Conservation (phyloP, 768 basidiomycete species). For the Hydnum rufescens region DNA sequence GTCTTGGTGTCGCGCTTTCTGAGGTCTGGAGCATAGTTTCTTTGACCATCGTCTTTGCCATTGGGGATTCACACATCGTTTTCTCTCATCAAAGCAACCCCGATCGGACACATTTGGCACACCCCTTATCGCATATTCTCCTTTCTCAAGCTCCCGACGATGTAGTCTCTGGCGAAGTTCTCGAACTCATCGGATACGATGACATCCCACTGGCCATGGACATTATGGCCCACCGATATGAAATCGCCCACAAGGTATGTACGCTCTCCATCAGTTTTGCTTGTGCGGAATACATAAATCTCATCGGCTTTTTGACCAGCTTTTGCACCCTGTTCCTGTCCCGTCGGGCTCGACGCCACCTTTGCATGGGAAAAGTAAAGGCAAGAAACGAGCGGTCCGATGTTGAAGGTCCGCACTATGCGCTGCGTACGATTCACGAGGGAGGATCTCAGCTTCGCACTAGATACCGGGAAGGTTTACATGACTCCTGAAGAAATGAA, state of each 20-base stretch:
- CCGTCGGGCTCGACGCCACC: background rate
- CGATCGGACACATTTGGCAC: background rate
- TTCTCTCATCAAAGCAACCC: background rate
- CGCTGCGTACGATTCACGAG: too few relatives aligned
- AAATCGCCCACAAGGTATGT: conserved; percentile 31
- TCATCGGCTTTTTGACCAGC: background rate
- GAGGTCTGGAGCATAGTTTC: background rate
- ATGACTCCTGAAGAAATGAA: conserved; percentile 31
- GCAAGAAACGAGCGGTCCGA: too few relatives aligned
- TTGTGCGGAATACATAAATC: too few relatives aligned
- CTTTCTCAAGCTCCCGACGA: conserved; percentile 24
- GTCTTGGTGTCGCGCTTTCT: background rate
- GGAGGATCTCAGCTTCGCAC: too few relatives aligned
- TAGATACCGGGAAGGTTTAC: conserved; percentile 10
- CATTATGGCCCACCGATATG: conserved; percentile 37
- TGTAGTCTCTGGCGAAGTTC: conserved; percentile 55
- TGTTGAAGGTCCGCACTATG: too few relatives aligned
- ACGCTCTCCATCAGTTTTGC: too few relatives aligned
- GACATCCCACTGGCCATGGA: conserved; percentile 60
- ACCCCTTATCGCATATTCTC: background rate
- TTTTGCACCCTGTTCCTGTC: background rate
- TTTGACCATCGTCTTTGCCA: background rate
- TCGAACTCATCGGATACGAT: conserved; percentile 69
- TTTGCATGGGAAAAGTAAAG: background rate
- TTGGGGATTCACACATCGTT: background rate